A percentile compares a stretch with the other conserved stretches of the same genome.
phyloP scores from a whole-genome alignment of 139 green algal genomes.

The Tetradesmus lagerheimii region DNA sequence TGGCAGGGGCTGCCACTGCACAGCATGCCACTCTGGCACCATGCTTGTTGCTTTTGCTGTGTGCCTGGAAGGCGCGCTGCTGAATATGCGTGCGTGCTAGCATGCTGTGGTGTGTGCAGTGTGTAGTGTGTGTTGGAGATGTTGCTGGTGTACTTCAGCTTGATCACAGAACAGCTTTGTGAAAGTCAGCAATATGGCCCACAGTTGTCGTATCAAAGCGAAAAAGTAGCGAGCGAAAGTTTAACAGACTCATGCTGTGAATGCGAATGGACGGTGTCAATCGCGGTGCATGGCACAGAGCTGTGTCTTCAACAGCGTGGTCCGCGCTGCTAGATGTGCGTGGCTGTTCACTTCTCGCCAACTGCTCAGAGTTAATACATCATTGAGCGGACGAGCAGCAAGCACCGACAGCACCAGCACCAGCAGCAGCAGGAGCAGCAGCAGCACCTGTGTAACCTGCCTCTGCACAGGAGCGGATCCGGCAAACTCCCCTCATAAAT shows the following conservation, averaged over 20 bases:
- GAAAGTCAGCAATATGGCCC: too few species aligned
- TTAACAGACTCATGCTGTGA: neutral
- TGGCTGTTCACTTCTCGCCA: too few species aligned
- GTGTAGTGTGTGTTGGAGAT: neutral
- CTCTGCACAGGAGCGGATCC: neutral
- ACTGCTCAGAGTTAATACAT: too few species aligned
- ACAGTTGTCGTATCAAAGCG: too few species aligned
- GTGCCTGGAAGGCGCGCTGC: neutral
- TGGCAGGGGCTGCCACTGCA: neutral
- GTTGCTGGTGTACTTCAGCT: neutral
- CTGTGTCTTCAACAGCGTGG: too few species aligned
- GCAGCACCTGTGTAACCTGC: neutral
- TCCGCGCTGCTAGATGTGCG: too few species aligned
- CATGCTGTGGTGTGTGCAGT: constrained; percentile 5
- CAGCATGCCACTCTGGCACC: neutral
- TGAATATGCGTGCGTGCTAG: neutral
- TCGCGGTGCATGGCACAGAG: neutral
- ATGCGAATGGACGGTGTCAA: neutral
- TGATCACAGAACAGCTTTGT: neutral
- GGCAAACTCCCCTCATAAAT: neutral
- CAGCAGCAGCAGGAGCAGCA: neutral
- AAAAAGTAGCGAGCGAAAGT: too few species aligned
- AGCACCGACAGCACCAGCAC: neutral
- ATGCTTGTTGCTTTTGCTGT: neutral
- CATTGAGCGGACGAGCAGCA: neutral